phyloP scores from a whole-genome alignment of 2,329 filamentous ascomycete genomes.

The Trichoderma sp. region DNA sequence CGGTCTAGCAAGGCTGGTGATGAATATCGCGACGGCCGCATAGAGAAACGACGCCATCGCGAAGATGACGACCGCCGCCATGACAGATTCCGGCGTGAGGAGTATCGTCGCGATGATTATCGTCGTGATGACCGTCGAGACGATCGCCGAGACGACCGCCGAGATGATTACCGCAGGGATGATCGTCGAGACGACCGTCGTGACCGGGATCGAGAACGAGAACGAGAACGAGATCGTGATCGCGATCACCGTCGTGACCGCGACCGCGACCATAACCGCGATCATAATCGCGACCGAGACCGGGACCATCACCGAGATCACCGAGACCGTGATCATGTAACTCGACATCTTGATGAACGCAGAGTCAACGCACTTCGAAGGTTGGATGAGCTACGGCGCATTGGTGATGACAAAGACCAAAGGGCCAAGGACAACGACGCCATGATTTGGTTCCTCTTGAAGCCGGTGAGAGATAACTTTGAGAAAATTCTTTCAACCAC shows the following conservation, averaged over 20 bases:
- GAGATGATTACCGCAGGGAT: conserved; percentile 24
- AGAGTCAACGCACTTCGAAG: conserved; percentile 41
- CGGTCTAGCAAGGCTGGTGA: conserved; percentile 38
- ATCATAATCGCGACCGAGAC: conserved; percentile 34
- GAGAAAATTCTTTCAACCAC: conserved; percentile 59
- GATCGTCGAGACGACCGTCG: conserved; percentile 22
- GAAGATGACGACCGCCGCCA: conserved; percentile 33
- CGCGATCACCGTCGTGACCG: conserved; percentile 28
- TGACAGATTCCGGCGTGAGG: conserved; percentile 38
- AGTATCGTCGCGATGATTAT: conserved; percentile 31
- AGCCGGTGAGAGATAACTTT: conserved; percentile 59
- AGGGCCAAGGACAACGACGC: conserved; percentile 45
- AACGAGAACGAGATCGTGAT: conserved; percentile 22
- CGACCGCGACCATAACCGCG: conserved; percentile 31
- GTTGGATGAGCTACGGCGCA: conserved; percentile 43
- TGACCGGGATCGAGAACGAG: conserved; percentile 23
- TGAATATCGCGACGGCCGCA: conserved; percentile 36
- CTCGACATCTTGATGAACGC: conserved; percentile 39
- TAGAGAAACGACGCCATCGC: conserved; percentile 31
- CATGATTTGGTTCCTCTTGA: conserved; percentile 50
- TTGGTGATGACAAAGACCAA: conserved; percentile 50
- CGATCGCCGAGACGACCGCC: conserved; percentile 26
- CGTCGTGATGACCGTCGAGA: conserved; percentile 26
- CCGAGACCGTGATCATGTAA: conserved; percentile 32
- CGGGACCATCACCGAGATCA: conserved; percentile 33